Conservation (phyloP, 176 grass and related monocot genomes). For the Hordeum marinum region DNA sequence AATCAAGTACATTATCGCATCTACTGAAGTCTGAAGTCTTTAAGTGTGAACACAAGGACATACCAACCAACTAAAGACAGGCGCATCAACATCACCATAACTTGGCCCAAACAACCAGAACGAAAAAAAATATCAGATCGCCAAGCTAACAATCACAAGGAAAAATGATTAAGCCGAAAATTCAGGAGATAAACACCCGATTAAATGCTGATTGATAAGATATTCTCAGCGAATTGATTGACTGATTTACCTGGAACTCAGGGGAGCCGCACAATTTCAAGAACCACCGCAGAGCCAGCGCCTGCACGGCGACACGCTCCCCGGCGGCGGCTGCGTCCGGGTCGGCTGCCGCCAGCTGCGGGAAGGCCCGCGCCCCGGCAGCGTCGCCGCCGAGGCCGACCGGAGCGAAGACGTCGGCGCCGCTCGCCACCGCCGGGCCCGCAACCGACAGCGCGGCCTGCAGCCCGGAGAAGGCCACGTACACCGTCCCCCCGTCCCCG, state of each 20-base stretch:
- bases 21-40: neutral
- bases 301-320: constrained; percentile 64
- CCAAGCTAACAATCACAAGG: neutral
- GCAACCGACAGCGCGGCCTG: constrained; percentile 30
- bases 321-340: constrained; percentile 21
- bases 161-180: neutral
- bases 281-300: constrained; percentile 57
- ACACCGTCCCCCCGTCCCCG: constrained; percentile 33
- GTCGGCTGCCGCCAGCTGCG: constrained; percentile 50
- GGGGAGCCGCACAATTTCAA: constrained; percentile 36
- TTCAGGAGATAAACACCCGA: constrained; percentile 1
- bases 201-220: neutral
- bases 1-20: neutral
- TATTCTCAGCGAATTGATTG: constrained; percentile 14
- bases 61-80: constrained; percentile 29
- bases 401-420: constrained; percentile 34
- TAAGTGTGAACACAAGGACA: constrained; percentile 17
- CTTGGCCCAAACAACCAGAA: neutral
- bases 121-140: constrained; percentile 35
- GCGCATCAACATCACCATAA: constrained; percentile 27
- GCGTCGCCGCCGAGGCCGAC: constrained; percentile 27
- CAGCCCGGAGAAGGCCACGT: constrained; percentile 67
- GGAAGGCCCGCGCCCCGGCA: constrained; percentile 38
- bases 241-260: constrained; percentile 93
- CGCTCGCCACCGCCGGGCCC: neutral